Evolutionary conservation across 1,139 yeast species (phyloP).

Genomic region (Yamadazyma aaseri): DNA sequence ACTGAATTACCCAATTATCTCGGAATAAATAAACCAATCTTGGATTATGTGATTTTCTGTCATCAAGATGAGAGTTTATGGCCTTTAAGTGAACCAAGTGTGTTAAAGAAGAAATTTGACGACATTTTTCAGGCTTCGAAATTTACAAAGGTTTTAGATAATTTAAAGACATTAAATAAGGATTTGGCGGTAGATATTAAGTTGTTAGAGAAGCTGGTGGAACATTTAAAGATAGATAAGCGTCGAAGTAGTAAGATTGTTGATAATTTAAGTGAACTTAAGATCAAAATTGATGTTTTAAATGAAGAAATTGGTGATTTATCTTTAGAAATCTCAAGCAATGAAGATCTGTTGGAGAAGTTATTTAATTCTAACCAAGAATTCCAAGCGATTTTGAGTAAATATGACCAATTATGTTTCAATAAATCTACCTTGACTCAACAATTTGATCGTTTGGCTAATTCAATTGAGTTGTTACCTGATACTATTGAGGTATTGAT

Average conservation of each 20-base stretch:
- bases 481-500: constrained; percentile 53
- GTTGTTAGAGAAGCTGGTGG: constrained; percentile 72
- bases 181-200: constrained; percentile 76
- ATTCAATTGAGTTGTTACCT: constrained; percentile 45
- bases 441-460: constrained; percentile 48
- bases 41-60: constrained; percentile 92
- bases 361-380: constrained; percentile 78
- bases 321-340: constrained; percentile 47
- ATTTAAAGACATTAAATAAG: constrained; percentile 70
- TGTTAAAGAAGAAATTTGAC: constrained; percentile 86
- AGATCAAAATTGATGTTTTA: constrained; percentile 43
- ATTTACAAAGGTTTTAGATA: constrained; percentile 87
- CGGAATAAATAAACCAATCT: constrained; percentile 84
- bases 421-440: constrained; percentile 43
- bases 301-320: constrained; percentile 50
- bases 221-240: constrained; percentile 70
- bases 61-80: constrained; percentile 97
- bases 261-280: constrained; percentile 45
- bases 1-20: constrained; percentile 74
- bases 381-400: constrained; percentile 70
- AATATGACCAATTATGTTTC: constrained; percentile 56
- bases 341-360: constrained; percentile 58
- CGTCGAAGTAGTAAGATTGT: constrained; percentile 65
- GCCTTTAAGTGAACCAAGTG: constrained; percentile 94
- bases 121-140: constrained; percentile 95